phyloP scores from a whole-genome alignment of 768 basidiomycete genomes.

The Imleria badia region DNA sequence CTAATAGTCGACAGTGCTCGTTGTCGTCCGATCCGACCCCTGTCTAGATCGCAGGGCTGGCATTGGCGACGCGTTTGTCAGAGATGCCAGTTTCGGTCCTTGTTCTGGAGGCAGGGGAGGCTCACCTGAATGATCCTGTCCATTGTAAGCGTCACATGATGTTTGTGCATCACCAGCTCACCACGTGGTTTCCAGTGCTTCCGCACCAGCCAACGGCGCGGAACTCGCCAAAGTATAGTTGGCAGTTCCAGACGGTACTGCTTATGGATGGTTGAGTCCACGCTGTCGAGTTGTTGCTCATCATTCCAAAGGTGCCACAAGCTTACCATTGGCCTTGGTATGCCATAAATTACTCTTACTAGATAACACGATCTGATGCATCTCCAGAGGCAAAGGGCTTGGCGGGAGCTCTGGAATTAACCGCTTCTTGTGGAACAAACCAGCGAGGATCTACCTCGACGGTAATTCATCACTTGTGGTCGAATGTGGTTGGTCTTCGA shows the following conservation, averaged over 20 bases:
- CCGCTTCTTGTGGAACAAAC: not conserved
- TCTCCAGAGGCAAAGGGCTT: not conserved
- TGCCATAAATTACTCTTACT: not conserved
- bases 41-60: not conserved
- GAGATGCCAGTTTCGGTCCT: not conserved
- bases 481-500: not conserved
- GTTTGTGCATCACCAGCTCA: not conserved
- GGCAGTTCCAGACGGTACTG: conserved; percentile 1
- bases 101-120: not conserved
- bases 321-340: not conserved
- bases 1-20: not conserved
- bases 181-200: not conserved
- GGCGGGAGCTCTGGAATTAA: conserved; percentile 1
- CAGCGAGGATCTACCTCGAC: not conserved
- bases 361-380: not conserved
- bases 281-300: not conserved
- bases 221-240: not conserved
- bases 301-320: not conserved
- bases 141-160: not conserved
- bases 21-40: not conserved
- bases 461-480: not conserved
- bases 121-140: not conserved
- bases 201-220: not conserved
- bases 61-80: not conserved
- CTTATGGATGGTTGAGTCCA: not conserved